Evolutionary conservation across 768 basidiomycete species (phyloP), one percentile per base, ranked within the genome.

Genomic region (Serendipita sp.): DNA sequence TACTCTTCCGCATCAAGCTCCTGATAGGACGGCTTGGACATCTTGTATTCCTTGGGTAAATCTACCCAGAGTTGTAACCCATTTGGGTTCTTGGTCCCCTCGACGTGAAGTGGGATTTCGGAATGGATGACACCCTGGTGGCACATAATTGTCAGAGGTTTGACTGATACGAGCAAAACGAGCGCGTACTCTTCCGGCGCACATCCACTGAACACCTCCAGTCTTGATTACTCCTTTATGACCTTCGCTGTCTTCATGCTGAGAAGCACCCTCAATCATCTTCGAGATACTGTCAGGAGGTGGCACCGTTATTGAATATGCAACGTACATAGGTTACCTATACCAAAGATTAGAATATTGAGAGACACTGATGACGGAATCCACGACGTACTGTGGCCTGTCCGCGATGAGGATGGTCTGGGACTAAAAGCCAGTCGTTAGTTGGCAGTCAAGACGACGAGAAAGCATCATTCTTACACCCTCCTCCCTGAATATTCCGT

Each of bases 161-260:
- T 38, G 34, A 14, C 5, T 14, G 7, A 50, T 50, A 7, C 7
- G 17, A 50, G 11, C 45, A 11, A 50, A 63, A 67, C 44, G 42
- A 14, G 51, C 14, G 61, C 61, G 60, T 34, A 72, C 81, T 74
- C 63, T 56, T 41, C 85, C 86, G 14, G 87, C 87, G 71, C 81
- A 84, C 93, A 95, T 95, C 90, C 93, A 96, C 69, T 97, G 94
- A 1, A 96, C 85, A 56, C 92, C 95, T 3, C 94, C 94, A 7
- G 84, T 70, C 42, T 81, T 72, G 61, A 90, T 87, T 17, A 78
- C 81, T 42, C 88, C 89, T 64, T 82, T 81, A 71, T 93, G 88
- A 1, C 90, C 94, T 1, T 83, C 84, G 24, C 90, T 94, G 70
- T 97, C 95, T 73, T 98, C 95, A 67, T 98, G 95, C 61, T 79